Percentiles rank a stretch among this genome's conserved stretches.
phyloP scores from a whole-genome alignment of 352 stramenopile species.

The Phytophthora syringae region DNA sequence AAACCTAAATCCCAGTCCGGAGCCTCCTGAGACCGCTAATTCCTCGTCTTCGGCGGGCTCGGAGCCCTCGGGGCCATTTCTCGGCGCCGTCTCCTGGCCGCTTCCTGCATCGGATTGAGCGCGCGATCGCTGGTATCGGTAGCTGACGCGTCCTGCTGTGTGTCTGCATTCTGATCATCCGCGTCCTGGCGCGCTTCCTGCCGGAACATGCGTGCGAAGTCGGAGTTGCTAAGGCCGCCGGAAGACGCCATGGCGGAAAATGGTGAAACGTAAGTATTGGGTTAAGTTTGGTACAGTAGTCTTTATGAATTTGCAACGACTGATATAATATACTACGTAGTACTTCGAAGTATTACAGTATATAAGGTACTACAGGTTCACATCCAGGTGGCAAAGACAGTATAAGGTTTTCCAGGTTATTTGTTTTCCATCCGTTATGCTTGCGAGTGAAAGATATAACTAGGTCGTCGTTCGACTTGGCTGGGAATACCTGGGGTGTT shows the following conservation, averaged over 20 bases:
- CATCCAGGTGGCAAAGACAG: too few species aligned
- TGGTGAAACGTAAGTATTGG: too few species aligned
- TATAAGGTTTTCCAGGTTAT: too few species aligned
- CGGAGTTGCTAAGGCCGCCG: conserved; percentile 64
- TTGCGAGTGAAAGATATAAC: too few species aligned
- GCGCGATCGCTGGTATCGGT: not conserved
- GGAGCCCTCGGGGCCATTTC: conserved; percentile 22
- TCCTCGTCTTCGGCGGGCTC: not conserved
- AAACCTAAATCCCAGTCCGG: conserved; percentile 2
- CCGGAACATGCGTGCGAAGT: conserved; percentile 84
- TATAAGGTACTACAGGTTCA: too few species aligned
- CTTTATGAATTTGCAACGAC: too few species aligned
- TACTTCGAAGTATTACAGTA: too few species aligned
- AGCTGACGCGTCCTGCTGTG: not conserved
- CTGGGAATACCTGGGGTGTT: too few species aligned
- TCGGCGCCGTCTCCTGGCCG: conserved; percentile 27
- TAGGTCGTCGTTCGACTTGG: too few species aligned
- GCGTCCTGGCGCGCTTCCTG: conserved; percentile 37
- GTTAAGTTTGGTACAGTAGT: too few species aligned
- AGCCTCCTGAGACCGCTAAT: not conserved
- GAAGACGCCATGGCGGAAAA: conserved; percentile 27
- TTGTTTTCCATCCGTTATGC: too few species aligned
- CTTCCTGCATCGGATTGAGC: conserved; percentile 26
- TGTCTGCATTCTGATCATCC: not conserved
- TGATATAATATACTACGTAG: too few species aligned